These are phyloP conservation scores for Paramecium tetraurelia DNA, from an alignment of 73 alveolate genomes.

Conservation along the genomic window DNA sequence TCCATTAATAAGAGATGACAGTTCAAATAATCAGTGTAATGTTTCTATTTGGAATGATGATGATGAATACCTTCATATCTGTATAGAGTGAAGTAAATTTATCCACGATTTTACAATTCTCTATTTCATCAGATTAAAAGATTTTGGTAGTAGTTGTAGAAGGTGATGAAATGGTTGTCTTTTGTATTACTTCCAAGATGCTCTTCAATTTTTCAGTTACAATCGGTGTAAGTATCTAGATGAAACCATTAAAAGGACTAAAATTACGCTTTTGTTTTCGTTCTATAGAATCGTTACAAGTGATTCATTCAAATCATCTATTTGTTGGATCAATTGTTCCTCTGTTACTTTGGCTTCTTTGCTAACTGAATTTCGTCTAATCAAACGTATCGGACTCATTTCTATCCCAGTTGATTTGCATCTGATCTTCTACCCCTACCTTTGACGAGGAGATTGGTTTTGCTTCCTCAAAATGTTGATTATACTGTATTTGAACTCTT, in stretches of 20 bases:
- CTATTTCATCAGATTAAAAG: not conserved
- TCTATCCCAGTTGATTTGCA: constrained; percentile 3
- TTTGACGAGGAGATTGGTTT: not conserved
- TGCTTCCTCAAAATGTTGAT: not conserved
- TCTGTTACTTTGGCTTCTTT: not conserved
- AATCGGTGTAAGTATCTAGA: not conserved
- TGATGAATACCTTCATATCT: not conserved
- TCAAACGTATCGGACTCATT: not conserved
- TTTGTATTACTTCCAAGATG: not conserved
- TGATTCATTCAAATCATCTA: constrained; percentile 27
- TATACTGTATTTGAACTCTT: constrained; percentile 43
- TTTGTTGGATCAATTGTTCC: not conserved
- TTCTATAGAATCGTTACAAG: not conserved
- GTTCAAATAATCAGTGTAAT: not conserved
- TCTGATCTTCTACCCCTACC: not conserved
- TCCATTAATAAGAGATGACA: constrained; percentile 22
- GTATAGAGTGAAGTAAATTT: not conserved
- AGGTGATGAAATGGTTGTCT: not conserved
- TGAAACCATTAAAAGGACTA: not conserved
- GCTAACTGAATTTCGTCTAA: not conserved
- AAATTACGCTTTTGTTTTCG: not conserved
- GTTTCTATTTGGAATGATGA: not conserved
- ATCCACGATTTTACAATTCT: not conserved
- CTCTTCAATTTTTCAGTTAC: not conserved
- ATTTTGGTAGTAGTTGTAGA: not conserved